Base-by-base conservation (phyloP, 805 yeast species). In the Metschnikowia lochheadii region DNA sequence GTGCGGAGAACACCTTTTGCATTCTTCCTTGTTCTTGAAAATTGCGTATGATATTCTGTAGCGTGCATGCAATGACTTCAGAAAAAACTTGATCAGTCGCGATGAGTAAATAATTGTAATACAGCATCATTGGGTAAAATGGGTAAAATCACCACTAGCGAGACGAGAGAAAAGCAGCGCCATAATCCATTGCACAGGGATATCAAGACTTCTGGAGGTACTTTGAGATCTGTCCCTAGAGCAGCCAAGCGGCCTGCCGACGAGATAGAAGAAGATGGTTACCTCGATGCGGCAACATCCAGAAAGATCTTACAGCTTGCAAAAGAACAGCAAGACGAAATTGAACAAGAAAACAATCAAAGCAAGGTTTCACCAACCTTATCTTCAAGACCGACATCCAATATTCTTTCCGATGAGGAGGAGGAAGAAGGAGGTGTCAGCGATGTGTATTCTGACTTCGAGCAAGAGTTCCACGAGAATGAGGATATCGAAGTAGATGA, bases 281-380 rank as follows among this genome's bases (percentile, higher is more conserved):
- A 72, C 58, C 76, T 94, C 37, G 97, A 92, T 71, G 87, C 97
- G 17, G 75, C 82, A 17, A 73, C 89, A 31, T 88, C 97, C 1
- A 78, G 95, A 67, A 89, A 82, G 69, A 91, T 94, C 67, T 75
- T 94, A 57, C 88, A 87, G 65, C 76, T 94, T 54, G 99, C 99
- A 17, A 84, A 80, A 59, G 92, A 87, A 61, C 99, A 94, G 72
- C 97, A 90, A 68, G 90, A 87, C 41, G 99, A 94, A 64, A 66
- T 91, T 18, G 91, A 82, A 48, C 64, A 60, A 5, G 83, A 75
- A 44, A n/a, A 39, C 20, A 31, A 17, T 6, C 11, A 21, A 40
- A 13, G 18, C 10, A 26, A 41, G 7, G 5, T 7, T 7, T 8
- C 31, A 17, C 5, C 31, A 11, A 10, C 29, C 6, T 42, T 20